phyloP scores from a whole-genome alignment of 2,329 filamentous ascomycete species.

The Ceratocystis alfenasii region DNA sequence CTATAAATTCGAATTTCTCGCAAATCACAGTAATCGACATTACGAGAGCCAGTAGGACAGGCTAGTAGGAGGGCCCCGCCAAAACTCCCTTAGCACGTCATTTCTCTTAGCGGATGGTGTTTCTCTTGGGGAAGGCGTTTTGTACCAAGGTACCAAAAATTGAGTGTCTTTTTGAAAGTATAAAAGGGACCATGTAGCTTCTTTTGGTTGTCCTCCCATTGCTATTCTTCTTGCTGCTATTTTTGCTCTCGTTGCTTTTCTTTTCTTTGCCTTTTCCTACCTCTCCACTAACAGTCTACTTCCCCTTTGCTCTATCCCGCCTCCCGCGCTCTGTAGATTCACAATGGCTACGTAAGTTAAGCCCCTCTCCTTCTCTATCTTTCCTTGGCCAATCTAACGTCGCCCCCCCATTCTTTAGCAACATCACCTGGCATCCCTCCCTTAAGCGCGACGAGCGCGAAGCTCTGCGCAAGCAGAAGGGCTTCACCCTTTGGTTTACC shows the following conservation, averaged over 20 bases:
- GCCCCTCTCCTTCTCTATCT: background rate
- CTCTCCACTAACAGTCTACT: background rate
- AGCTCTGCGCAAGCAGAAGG: slow-evolving; percentile 64
- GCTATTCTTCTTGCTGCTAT: background rate
- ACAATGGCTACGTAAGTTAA: slow-evolving; percentile 21
- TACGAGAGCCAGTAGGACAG: background rate
- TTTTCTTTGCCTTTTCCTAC: slow-evolving; percentile 2
- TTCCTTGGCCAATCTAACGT: background rate
- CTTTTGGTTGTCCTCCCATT: background rate
- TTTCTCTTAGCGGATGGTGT: slow-evolving; percentile 10
- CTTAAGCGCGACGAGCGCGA: slow-evolving; percentile 69
- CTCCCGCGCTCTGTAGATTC: background rate
- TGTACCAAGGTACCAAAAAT: background rate
- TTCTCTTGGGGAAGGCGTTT: background rate
- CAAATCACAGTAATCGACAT: background rate
- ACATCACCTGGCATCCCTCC: slow-evolving; percentile 82
- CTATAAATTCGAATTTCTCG: background rate
- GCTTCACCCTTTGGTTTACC: slow-evolving; percentile 95
- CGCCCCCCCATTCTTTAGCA: slow-evolving; percentile 39
- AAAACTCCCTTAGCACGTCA: slow-evolving; percentile 15
- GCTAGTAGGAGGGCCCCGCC: slow-evolving; percentile 3
- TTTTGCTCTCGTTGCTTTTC: background rate
- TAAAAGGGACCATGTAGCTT: slow-evolving; percentile 12
- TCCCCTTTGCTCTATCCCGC: background rate
- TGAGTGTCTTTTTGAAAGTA: background rate